A percentile compares a stretch with the other conserved stretches of the same genome.
Conservation (phyloP, 75 land plant species). For the Cupressus sempervirens region DNA sequence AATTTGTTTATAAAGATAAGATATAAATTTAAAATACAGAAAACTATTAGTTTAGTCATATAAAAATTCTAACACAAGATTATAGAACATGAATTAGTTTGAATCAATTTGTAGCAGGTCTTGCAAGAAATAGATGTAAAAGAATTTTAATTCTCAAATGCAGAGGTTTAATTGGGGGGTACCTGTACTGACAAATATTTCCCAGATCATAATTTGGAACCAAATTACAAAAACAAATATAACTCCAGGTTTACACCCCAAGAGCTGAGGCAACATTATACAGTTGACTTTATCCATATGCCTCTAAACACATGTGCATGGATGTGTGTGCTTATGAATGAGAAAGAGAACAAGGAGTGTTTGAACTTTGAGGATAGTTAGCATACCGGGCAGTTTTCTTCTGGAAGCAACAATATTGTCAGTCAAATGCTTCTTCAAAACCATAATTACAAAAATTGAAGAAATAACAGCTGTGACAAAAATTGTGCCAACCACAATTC, state of each 20-base stretch:
- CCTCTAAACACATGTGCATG: background rate
- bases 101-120: background rate
- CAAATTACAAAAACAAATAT: background rate
- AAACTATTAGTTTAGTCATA: background rate
- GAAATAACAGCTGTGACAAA: conserved; percentile 25
- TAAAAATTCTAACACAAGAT: background rate
- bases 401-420: conserved; percentile 5
- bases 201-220: background rate
- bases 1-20: conserved; percentile 22
- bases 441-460: conserved; percentile 12
- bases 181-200: background rate
- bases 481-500: conserved; percentile 35
- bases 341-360: background rate
- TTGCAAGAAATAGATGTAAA: background rate
- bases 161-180: background rate
- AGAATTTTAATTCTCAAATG: background rate
- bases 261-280: background rate
- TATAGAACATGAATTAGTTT: too few species aligned
- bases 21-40: background rate
- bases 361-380: background rate
- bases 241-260: background rate
- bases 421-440: conserved; percentile 17
- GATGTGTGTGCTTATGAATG: background rate
- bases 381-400: conserved; percentile 24
- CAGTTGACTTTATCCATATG: background rate